Percentiles rank a stretch among this genome's conserved stretches.
Conservation (phyloP, 139 green algal species). For the Tetraselmis striata region DNA sequence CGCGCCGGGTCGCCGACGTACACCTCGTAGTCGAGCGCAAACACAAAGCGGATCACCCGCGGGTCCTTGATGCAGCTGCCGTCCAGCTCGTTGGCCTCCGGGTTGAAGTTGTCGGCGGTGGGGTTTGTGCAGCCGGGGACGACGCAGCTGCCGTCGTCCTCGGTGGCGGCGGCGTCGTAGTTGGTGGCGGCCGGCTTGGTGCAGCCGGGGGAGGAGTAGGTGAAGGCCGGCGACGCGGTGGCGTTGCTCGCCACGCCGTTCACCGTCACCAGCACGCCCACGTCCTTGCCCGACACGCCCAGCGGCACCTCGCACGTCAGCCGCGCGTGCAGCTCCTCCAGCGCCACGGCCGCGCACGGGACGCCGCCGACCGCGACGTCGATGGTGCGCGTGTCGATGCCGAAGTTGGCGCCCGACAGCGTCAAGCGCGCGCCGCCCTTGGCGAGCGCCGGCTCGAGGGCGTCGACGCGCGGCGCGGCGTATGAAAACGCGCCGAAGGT, state of each 20-base stretch:
- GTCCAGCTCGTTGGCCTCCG: background rate
- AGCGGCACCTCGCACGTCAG: conserved; percentile 7
- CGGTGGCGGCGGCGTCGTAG: background rate
- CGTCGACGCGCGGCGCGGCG: conserved; percentile 1
- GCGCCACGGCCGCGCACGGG: background rate
- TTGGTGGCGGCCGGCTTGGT: background rate
- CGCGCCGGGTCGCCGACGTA: background rate
- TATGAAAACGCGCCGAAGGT: conserved; percentile 13
- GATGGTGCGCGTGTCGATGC: conserved; percentile 1
- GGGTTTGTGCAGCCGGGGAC: conserved; percentile 1
- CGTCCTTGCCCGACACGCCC: conserved; percentile 1
- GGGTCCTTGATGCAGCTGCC: background rate
- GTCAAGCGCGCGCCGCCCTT: conserved; percentile 6
- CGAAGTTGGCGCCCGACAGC: conserved; percentile 22
- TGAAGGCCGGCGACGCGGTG: background rate
- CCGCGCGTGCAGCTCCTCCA: background rate
- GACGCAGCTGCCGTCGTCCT: background rate
- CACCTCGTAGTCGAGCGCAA: background rate
- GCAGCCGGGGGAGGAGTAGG: background rate
- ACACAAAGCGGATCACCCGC: background rate
- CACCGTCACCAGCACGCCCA: conserved; percentile 14
- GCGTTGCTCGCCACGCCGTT: background rate
- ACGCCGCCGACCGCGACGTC: background rate
- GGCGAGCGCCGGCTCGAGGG: background rate
- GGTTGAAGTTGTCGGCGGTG: conserved; percentile 8